Conservation (phyloP, 768 basidiomycete genomes). For the Melanogaster broomeanus region DNA sequence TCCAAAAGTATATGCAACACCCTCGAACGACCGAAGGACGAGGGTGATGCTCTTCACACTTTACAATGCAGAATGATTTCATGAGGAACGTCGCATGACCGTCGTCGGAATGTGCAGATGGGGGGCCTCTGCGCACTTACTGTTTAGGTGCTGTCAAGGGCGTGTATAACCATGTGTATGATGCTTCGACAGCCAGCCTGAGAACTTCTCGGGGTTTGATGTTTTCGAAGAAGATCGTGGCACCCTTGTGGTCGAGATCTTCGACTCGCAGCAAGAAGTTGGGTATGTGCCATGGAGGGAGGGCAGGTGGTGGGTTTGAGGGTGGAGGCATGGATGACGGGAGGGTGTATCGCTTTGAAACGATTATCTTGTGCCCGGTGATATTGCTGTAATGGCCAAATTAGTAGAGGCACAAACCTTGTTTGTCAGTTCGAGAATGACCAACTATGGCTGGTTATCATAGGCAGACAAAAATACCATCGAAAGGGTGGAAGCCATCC, state of each 20-base stretch:
- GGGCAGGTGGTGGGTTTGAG: slow-evolving; percentile 13
- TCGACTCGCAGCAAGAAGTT: slow-evolving; percentile 56
- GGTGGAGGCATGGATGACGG: slow-evolving; percentile 16
- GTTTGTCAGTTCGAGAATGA: no score
- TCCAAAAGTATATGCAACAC: slow-evolving; percentile 70
- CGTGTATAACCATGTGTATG: slow-evolving; percentile 45
- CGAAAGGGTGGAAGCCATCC: not conserved
- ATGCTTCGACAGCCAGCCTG: slow-evolving; percentile 39
- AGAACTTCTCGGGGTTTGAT: slow-evolving; percentile 45
- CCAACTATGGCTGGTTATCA: not conserved
- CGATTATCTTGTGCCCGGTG: not conserved
- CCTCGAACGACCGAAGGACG: slow-evolving; percentile 64
- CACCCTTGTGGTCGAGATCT: slow-evolving; percentile 60
- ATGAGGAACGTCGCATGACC: slow-evolving; percentile 7
- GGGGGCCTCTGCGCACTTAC: slow-evolving; percentile 34
- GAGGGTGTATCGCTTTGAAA: not conserved
- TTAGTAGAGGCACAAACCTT: no score
- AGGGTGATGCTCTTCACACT: slow-evolving; percentile 59
- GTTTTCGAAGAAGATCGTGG: slow-evolving; percentile 52
- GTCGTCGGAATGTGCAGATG: not conserved
- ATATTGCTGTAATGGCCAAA: no score
- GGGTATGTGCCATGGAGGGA: slow-evolving; percentile 55
- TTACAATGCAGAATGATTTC: not conserved
- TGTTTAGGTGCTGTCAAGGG: slow-evolving; percentile 46
- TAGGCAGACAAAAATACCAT: not conserved